Conservation (phyloP, 2,329 filamentous ascomycete genomes). For the Rhexocercosporidium sp. region DNA sequence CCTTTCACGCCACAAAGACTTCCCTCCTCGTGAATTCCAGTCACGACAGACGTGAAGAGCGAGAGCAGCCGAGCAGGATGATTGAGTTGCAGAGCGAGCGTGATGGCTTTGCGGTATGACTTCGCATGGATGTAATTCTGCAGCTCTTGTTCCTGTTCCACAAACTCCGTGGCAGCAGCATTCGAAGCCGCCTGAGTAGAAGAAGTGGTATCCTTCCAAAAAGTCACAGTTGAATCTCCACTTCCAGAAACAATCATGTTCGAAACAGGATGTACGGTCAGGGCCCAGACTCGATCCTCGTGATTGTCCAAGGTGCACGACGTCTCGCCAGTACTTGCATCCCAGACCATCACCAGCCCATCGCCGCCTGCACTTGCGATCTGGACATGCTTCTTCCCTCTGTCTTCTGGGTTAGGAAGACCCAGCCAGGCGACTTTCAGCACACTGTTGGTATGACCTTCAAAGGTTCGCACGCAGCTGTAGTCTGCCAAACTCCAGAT, state of each 20-base stretch:
- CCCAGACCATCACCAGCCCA: conserved; percentile 96
- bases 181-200: conserved; percentile 78
- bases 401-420: conserved; percentile 52
- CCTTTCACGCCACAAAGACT: conserved; percentile 68
- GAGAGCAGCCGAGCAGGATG: conserved; percentile 86
- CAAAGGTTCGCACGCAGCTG: conserved; percentile 89
- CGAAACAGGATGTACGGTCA: conserved; percentile 71
- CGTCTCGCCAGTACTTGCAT: conserved; percentile 81
- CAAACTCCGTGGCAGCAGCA: conserved; percentile 74
- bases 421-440: conserved; percentile 91
- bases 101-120: conserved; percentile 92
- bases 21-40: conserved; percentile 62
- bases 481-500: conserved; percentile 95
- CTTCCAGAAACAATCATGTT: conserved; percentile 87
- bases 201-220: conserved; percentile 92
- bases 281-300: conserved; percentile 91
- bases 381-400: conserved; percentile 65
- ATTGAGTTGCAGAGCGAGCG: conserved; percentile 88
- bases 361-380: conserved; percentile 91
- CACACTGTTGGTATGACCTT: conserved; percentile 95
- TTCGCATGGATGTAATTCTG: conserved; percentile 90
- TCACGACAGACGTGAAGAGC: conserved; percentile 82
- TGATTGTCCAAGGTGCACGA: conserved; percentile 96
- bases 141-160: conserved; percentile 93
- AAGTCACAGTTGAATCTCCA: conserved; percentile 89